These are phyloP conservation scores for Curvularia verruculosa DNA, from an alignment of 2,329 filamentous ascomycete genomes.

Conservation along the genomic window DNA sequence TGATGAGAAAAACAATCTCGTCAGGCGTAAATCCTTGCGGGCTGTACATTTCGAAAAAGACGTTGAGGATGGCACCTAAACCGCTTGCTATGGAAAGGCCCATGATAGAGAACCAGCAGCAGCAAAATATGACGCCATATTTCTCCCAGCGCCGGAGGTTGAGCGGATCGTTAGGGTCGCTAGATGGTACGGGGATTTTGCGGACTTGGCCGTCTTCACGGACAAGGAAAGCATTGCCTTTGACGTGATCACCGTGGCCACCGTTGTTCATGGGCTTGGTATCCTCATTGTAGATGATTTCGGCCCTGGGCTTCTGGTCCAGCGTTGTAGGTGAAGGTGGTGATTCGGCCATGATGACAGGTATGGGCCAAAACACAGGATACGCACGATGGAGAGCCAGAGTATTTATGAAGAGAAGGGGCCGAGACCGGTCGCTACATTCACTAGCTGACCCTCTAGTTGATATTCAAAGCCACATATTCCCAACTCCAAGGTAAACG, in stretches of 20 bases:
- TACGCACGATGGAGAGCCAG: background rate
- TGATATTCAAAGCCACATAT: background rate
- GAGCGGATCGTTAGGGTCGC: constrained; percentile 2
- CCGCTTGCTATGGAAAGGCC: background rate
- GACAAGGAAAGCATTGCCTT: constrained; percentile 4
- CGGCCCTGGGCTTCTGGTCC: background rate
- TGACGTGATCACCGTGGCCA: background rate
- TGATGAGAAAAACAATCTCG: background rate
- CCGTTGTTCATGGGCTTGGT: background rate
- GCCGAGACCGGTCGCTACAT: background rate
- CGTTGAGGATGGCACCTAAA: background rate
- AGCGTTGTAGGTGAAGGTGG: background rate
- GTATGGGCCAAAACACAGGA: background rate
- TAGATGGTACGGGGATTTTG: background rate
- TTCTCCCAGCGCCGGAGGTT: background rate
- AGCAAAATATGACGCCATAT: background rate
- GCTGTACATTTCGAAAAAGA: background rate
- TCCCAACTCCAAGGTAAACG: background rate
- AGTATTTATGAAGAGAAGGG: no score
- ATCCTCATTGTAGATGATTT: background rate
- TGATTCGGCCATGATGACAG: background rate
- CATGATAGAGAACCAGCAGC: constrained; percentile 8
- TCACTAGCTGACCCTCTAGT: background rate
- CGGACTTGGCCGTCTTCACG: background rate
- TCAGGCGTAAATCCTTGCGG: background rate